Evolutionary conservation across 441 rosid species (phyloP), one percentile per base, ranked within the genome.

Genomic region (Geranium incanum): DNA sequence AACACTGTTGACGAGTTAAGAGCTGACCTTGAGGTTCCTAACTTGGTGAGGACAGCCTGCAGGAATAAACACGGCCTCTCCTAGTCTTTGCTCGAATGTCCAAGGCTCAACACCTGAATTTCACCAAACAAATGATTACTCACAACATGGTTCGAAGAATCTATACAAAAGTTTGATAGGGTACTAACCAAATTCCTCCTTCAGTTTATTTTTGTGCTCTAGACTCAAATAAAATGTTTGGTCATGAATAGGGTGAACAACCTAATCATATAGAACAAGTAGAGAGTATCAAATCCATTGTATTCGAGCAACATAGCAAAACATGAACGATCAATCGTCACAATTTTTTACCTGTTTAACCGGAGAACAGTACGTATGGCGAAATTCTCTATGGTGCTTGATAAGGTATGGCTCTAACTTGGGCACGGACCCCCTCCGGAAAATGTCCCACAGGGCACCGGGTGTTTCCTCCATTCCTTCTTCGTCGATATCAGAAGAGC

Each of bases 41-140:
- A 92, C 99, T 87, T 94, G 99, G 78, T 94, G 97, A 0, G 97
- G 97, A 76, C 99, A 94, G 59, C 99, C 97, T 0, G 97, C 95
- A 0, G 98, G 98, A 70, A 94, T 94, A 70, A 92, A 91, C 41
- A 94, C 94, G 11, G 97, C 98, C 71, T 90, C 97, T 19, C 99
- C 97, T 12, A 88, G 77, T 43, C 71, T 78, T 71, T 92, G 99
- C 59, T 82, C 89, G 71, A 95, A 95, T 19, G 97, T 90, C 99
- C 99, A 92, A 5, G 99, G 92, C 81, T 92, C 96, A 23, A 92
- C 78, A 70, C 91, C 99, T 94, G 60, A 0, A 60, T 36, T 16
- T 5, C 21, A 59, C 2, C 62, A 59, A 59, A 16, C 64, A 59
- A 19, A 59, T 5, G 19, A 1, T 19, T 0, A 12, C 57, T 12